A percentile compares a stretch with the other conserved stretches of the same genome.
phyloP scores from a whole-genome alignment of 768 basidiomycete genomes.

The Zangia roseola region DNA sequence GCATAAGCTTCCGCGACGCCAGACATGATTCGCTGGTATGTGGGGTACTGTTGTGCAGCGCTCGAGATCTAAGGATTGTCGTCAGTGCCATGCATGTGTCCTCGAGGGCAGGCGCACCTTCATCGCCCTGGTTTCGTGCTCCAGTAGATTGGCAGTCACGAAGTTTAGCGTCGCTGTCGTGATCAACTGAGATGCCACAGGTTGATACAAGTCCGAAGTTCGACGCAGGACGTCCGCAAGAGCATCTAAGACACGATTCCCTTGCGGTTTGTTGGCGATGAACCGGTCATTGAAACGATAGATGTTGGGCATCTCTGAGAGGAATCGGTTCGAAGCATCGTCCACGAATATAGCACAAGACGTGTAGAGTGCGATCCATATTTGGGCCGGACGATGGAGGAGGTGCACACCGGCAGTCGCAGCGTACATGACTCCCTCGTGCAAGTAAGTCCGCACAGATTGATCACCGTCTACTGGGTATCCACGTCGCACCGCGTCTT shows the following conservation, averaged over 20 bases:
- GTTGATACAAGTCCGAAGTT: slow-evolving; percentile 26
- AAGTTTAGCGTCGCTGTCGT: slow-evolving; percentile 36
- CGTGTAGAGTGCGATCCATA: slow-evolving; percentile 40
- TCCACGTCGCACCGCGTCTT: slow-evolving; percentile 20
- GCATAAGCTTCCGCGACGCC: slow-evolving; percentile 36
- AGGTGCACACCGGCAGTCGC: slow-evolving; percentile 32
- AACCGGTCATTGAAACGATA: slow-evolving; percentile 37
- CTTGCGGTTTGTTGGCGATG: slow-evolving; percentile 26
- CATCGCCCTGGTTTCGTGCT: slow-evolving; percentile 31
- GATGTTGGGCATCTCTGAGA: slow-evolving; percentile 19
- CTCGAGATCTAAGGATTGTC: slow-evolving; percentile 12
- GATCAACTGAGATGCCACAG: slow-evolving; percentile 35
- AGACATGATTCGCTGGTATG: slow-evolving; percentile 29
- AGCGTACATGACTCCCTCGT: slow-evolving; percentile 29
- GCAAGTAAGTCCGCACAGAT: slow-evolving; percentile 31
- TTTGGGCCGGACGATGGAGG: slow-evolving; percentile 10
- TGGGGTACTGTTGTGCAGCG: slow-evolving; percentile 26
- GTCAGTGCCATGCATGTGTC: slow-evolving; percentile 6
- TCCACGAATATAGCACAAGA: slow-evolving; percentile 38
- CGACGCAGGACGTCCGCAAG: slow-evolving; percentile 34
- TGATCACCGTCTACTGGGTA: slow-evolving; percentile 23
- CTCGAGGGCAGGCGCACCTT: slow-evolving; percentile 10
- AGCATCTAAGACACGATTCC: slow-evolving; percentile 30
- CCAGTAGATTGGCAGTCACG: slow-evolving; percentile 34
- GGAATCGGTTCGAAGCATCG: slow-evolving; percentile 30